A percentile compares a stretch with the other conserved stretches of the same genome.
Conservation (phyloP, 306 rosid genomes). For the Cucurbita argyrosperma region DNA sequence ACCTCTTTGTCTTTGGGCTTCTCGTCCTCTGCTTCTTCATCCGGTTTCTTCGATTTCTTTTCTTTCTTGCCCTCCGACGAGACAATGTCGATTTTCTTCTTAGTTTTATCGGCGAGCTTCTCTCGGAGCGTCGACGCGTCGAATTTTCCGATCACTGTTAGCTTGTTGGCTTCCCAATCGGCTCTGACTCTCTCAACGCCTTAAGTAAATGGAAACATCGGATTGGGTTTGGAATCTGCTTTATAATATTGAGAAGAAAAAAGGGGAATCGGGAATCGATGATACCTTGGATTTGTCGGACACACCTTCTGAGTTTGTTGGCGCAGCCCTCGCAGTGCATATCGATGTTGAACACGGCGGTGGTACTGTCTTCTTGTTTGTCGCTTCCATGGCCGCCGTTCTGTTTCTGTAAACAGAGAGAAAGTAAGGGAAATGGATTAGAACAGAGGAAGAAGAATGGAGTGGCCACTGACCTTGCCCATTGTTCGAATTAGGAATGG, state of each 20-base stretch:
- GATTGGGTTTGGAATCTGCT: not conserved
- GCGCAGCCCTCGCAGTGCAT: slow-evolving; percentile 72
- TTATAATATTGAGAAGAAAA: not conserved
- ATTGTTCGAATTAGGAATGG: not conserved
- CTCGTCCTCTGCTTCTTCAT: not conserved
- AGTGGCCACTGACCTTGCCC: not conserved
- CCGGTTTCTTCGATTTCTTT: slow-evolving; percentile 10
- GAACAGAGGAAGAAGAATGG: not conserved
- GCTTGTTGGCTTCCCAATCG: slow-evolving; percentile 32
- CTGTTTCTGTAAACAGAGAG: slow-evolving; percentile 23
- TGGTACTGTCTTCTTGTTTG: not conserved
- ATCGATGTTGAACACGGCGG: slow-evolving; percentile 30
- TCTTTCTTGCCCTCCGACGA: slow-evolving; percentile 39
- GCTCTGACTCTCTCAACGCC: slow-evolving; percentile 29
- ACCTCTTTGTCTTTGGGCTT: slow-evolving; percentile 47
- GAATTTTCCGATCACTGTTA: slow-evolving; percentile 36
- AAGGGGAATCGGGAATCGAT: not conserved
- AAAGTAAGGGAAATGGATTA: not conserved
- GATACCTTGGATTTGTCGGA: slow-evolving; percentile 25
- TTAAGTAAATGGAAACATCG: not conserved
- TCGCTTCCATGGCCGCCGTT: not conserved
- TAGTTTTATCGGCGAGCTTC: slow-evolving; percentile 21
- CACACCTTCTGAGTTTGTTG: slow-evolving; percentile 20
- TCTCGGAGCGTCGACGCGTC: slow-evolving; percentile 40
- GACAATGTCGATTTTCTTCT: slow-evolving; percentile 42